Evolutionary conservation across 2,329 filamentous ascomycete genomes (phyloP).

Genomic region (Herpomyces periplanetae): DNA sequence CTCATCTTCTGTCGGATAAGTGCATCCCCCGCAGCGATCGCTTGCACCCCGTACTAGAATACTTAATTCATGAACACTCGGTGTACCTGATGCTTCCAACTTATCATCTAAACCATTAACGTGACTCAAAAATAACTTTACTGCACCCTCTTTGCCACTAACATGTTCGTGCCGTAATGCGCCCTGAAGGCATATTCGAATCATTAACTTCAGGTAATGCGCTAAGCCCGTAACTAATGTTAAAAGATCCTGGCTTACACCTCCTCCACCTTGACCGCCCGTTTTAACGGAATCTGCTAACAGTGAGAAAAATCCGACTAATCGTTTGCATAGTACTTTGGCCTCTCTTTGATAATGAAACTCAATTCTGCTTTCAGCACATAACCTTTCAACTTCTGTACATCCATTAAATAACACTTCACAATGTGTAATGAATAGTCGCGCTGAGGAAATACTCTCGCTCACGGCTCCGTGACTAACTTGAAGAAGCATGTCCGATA

Average conservation of each 20-base stretch:
- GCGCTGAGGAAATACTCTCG: conserved; percentile 70
- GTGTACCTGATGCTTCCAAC: conserved; percentile 24
- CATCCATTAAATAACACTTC: conserved; percentile 65
- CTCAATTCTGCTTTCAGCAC: conserved; percentile 11
- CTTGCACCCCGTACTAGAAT: conserved; percentile 9
- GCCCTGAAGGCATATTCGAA: conserved; percentile 79
- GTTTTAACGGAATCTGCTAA: conserved; percentile 78
- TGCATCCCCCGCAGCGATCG: conserved; percentile 10
- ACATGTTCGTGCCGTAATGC: conserved; percentile 68
- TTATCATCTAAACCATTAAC: conserved; percentile 43
- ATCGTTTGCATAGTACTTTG: conserved; percentile 98
- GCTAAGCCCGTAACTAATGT: conserved; percentile 79
- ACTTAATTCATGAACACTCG: conserved; percentile 18
- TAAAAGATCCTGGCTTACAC: conserved; percentile 94
- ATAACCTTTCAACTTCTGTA: conserved; percentile 28
- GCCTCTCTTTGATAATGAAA: conserved; percentile 73
- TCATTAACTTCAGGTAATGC: conserved; percentile 86
- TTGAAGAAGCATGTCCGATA: conserved; percentile 92
- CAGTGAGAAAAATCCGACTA: conserved; percentile 83
- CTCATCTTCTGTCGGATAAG: no score
- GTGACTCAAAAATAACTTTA: conserved; percentile 47
- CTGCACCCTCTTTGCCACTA: conserved; percentile 25
- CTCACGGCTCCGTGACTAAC: conserved; percentile 92
- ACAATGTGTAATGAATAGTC: conserved; percentile 81
- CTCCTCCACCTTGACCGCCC: conserved; percentile 50